A percentile compares a stretch with the other conserved stretches of the same genome.
Evolutionary conservation across 345 rosid species (phyloP).

Genomic region (Capsella bursapastoris): DNA sequence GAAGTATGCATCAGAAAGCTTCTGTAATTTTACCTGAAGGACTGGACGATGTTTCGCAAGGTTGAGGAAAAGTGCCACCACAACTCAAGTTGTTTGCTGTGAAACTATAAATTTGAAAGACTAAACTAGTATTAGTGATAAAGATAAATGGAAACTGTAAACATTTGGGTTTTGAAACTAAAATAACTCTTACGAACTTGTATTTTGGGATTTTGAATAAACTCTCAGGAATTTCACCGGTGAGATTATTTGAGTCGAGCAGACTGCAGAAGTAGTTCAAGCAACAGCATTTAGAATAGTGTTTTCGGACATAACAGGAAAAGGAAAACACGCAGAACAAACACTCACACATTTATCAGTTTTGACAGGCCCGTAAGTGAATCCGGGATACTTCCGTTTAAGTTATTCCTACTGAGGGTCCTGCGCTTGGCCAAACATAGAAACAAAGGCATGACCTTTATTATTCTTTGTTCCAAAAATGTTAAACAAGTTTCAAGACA

Average conservation of each 20-base stretch:
- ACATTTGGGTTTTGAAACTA: not conserved
- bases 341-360: conserved; percentile 79
- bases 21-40: conserved; percentile 60
- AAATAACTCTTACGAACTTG: conserved; percentile 59
- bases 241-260: conserved; percentile 75
- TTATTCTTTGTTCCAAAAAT: not conserved
- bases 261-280: conserved; percentile 60
- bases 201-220: conserved; percentile 68
- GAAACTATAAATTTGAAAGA: conserved; percentile 61
- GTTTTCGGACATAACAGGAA: not conserved
- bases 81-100: conserved; percentile 77
- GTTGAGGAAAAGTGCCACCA: conserved; percentile 49
- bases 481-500: conserved; percentile 14
- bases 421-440: conserved; percentile 53
- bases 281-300: not conserved
- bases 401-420: conserved; percentile 84
- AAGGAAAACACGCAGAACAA: not conserved
- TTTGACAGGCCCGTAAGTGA: conserved; percentile 63
- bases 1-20: conserved; percentile 4
- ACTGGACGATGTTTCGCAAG: conserved; percentile 56
- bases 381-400: conserved; percentile 69
- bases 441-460: conserved; percentile 3
- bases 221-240: conserved; percentile 71
- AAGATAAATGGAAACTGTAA: conserved; percentile 2
- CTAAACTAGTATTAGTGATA: conserved; percentile 18